These are phyloP conservation scores for Perkinsus chesapeaki DNA, from an alignment of 169 alveolate species.

Conservation along the genomic window DNA sequence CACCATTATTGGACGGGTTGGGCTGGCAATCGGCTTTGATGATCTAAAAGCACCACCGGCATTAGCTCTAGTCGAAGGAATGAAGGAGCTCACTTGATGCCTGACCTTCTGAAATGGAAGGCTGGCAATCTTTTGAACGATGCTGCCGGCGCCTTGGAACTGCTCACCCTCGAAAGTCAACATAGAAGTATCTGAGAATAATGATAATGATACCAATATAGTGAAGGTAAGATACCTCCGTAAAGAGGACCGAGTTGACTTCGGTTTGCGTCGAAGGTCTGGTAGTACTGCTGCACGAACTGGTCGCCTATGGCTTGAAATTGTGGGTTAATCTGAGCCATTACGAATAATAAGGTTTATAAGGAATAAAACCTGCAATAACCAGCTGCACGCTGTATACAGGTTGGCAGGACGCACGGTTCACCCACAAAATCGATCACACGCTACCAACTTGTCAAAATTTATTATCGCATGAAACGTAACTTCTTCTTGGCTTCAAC, in stretches of 20 bases:
- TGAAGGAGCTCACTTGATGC: background rate
- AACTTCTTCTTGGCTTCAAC: no score
- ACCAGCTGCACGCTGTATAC: background rate
- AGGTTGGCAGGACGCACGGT: no score
- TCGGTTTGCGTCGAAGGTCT: conserved; percentile 46
- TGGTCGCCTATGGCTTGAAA: conserved; percentile 57
- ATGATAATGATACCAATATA: background rate
- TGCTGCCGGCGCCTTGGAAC: conserved; percentile 58
- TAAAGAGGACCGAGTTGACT: background rate
- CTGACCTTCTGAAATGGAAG: conserved; percentile 17
- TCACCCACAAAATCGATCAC: background rate
- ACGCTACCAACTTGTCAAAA: no score
- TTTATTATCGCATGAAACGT: no score
- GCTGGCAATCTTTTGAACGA: conserved; percentile 51
- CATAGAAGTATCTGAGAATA: conserved; percentile 39
- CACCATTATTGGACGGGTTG: conserved; percentile 51
- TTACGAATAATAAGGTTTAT: background rate
- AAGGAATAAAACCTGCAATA: background rate
- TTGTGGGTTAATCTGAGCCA: conserved; percentile 43
- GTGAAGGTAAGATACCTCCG: background rate
- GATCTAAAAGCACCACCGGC: conserved; percentile 34
- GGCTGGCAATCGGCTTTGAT: conserved; percentile 67
- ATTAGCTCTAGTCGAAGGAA: background rate
- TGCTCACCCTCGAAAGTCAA: conserved; percentile 70
- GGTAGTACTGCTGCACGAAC: conserved; percentile 61